Evolutionary conservation across 2,329 filamentous ascomycete genomes (phyloP).

Genomic region (Rhinocladiella mackenziei): DNA sequence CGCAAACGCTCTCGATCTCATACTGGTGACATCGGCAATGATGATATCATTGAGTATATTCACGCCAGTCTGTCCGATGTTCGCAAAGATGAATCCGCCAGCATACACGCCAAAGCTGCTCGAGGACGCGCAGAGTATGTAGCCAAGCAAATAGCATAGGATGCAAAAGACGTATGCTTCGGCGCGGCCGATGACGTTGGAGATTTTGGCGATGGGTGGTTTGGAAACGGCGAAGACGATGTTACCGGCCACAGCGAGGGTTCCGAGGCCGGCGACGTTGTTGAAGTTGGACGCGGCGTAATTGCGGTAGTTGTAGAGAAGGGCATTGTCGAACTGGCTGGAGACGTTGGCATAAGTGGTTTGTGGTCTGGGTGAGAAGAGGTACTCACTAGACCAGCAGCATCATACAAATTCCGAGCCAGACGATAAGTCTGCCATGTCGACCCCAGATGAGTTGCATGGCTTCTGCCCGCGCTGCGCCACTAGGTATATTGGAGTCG

Average conservation of each 20-base stretch:
- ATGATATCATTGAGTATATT: constrained; percentile 45
- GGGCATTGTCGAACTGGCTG: constrained; percentile 39
- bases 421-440: constrained; percentile 10
- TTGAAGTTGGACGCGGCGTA: constrained; percentile 42
- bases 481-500: constrained; percentile 6
- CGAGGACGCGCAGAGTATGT: constrained; percentile 39
- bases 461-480: constrained; percentile 19
- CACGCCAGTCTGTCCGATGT: constrained; percentile 39
- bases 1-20: constrained; percentile 40
- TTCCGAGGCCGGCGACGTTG: constrained; percentile 33
- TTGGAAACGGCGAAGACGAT: constrained; percentile 42
- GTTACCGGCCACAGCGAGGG: constrained; percentile 33
- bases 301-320: constrained; percentile 39
- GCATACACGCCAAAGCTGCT: constrained; percentile 37
- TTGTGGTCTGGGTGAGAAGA: no score
- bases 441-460: constrained; percentile 16
- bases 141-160: constrained; percentile 37
- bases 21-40: constrained; percentile 42
- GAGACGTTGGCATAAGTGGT: no score
- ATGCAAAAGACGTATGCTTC: constrained; percentile 34
- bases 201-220: constrained; percentile 42
- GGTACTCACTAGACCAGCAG: constrained; percentile 9
- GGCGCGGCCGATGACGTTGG: constrained; percentile 42
- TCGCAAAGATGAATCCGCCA: constrained; percentile 38
- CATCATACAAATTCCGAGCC: constrained; percentile 9